Percentiles rank a stretch among this genome's conserved stretches.
phyloP scores from a whole-genome alignment of 2,329 filamentous ascomycete genomes.

The Calonectria crousiana region DNA sequence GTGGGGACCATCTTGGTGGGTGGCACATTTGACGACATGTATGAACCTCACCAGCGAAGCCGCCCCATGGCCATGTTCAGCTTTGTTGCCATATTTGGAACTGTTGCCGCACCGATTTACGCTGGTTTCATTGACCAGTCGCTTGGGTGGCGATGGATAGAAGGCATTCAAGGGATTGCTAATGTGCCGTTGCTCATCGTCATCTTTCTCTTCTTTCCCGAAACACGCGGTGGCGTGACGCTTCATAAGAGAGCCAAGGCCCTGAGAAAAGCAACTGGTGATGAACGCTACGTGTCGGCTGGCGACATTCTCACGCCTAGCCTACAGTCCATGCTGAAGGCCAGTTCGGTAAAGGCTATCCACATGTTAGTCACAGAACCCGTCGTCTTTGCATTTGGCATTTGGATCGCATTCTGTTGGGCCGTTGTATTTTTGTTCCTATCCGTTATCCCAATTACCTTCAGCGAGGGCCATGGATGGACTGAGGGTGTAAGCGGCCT shows the following conservation, averaged over 20 bases:
- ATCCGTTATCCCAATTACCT: constrained; percentile 29
- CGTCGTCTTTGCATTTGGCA: constrained; percentile 40
- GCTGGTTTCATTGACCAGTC: background rate
- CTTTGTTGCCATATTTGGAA: constrained; percentile 39
- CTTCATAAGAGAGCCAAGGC: background rate
- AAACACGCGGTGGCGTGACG: background rate
- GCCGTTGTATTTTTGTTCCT: constrained; percentile 41
- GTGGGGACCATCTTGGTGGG: constrained; percentile 40
- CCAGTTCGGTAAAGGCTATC: constrained; percentile 20
- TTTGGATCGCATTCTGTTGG: constrained; percentile 42
- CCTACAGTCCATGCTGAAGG: background rate
- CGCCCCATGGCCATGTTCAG: constrained; percentile 42
- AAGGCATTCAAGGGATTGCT: background rate
- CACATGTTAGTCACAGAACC: constrained; percentile 40
- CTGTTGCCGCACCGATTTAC: background rate
- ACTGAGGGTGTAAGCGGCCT: background rate
- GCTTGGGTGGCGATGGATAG: background rate
- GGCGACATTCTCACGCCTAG: background rate
- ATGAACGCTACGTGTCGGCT: background rate
- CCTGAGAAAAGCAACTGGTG: background rate
- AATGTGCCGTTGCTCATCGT: background rate
- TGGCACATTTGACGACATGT: constrained; percentile 41
- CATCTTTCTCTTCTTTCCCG: background rate
- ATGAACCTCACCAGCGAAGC: constrained; percentile 38
- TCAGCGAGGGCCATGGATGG: background rate